phyloP scores from a whole-genome alignment of 148 eudicot genomes.

The Talinum fruticosum region DNA sequence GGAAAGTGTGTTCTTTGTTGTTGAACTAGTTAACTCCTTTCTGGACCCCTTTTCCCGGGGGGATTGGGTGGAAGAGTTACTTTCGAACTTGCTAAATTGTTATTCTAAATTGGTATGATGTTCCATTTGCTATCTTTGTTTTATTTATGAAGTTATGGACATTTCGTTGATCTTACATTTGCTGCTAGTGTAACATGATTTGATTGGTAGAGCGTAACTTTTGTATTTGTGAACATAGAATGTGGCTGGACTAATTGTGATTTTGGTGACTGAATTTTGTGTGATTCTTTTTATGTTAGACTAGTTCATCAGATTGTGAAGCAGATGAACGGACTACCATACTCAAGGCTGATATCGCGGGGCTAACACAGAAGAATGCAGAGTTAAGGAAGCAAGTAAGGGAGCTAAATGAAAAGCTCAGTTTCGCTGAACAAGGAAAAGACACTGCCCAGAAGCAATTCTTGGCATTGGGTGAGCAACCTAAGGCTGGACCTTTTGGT shows the following conservation, averaged over 20 bases:
- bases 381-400: slow-evolving; percentile 64
- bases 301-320: slow-evolving; percentile 47
- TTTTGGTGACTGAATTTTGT: slow-evolving; percentile 5
- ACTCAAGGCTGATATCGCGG: slow-evolving; percentile 55
- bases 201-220: background rate
- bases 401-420: slow-evolving; percentile 61
- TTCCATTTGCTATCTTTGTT: background rate
- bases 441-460: slow-evolving; percentile 59
- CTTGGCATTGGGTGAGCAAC: slow-evolving; percentile 50
- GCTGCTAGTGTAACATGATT: background rate
- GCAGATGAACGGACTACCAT: slow-evolving; percentile 44
- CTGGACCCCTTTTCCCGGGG: background rate
- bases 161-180: background rate
- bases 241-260: background rate
- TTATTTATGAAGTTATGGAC: background rate
- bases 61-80: background rate
- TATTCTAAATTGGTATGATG: background rate
- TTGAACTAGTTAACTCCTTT: background rate
- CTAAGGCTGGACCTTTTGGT: slow-evolving; percentile 86
- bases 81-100: too few relatives aligned
- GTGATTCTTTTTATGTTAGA: slow-evolving; percentile 9
- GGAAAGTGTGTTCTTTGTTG: background rate
- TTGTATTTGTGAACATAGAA: background rate
- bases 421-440: slow-evolving; percentile 56
- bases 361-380: slow-evolving; percentile 53